Conservation (phyloP, 108 stramenopile species). For the Schizochytrium sp. region DNA sequence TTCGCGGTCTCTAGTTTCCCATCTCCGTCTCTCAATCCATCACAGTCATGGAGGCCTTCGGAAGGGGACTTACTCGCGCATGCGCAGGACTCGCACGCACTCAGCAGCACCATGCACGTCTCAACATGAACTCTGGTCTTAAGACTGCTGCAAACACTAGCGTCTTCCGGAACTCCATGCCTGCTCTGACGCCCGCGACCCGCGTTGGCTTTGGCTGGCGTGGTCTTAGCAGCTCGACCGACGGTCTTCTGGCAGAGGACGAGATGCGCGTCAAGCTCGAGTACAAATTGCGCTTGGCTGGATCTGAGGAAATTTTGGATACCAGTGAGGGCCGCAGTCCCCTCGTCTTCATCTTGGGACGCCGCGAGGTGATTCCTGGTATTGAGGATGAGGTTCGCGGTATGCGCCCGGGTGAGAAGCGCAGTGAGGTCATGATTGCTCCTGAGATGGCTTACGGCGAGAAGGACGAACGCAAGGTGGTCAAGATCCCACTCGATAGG, state of each 20-base stretch:
- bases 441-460: constrained; percentile 43
- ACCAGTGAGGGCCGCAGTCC: not conserved
- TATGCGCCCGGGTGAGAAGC: not conserved
- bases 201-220: too few relatives aligned
- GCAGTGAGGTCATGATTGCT: constrained; percentile 2
- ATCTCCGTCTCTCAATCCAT: too few relatives aligned
- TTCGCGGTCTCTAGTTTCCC: too few relatives aligned
- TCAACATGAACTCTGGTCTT: too few relatives aligned
- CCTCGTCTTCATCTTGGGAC: constrained; percentile 36
- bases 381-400: constrained; percentile 39
- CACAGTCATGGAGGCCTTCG: too few relatives aligned
- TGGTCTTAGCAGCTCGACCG: too few relatives aligned
- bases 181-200: too few relatives aligned
- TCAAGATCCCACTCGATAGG: not conserved
- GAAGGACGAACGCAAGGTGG: constrained; percentile 38
- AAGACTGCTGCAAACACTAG: too few relatives aligned
- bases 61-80: too few relatives aligned
- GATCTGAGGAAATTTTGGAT: not conserved
- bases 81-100: too few relatives aligned
- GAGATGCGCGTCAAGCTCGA: constrained; percentile 25
- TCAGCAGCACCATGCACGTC: too few relatives aligned
- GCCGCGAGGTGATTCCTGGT: constrained; percentile 11
- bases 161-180: too few relatives aligned
- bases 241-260: not conserved
- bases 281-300: not conserved